Evolutionary conservation across 805 yeast species (phyloP), one percentile per base, ranked within the genome.

Genomic region (Metschnikowia kofuensis): DNA sequence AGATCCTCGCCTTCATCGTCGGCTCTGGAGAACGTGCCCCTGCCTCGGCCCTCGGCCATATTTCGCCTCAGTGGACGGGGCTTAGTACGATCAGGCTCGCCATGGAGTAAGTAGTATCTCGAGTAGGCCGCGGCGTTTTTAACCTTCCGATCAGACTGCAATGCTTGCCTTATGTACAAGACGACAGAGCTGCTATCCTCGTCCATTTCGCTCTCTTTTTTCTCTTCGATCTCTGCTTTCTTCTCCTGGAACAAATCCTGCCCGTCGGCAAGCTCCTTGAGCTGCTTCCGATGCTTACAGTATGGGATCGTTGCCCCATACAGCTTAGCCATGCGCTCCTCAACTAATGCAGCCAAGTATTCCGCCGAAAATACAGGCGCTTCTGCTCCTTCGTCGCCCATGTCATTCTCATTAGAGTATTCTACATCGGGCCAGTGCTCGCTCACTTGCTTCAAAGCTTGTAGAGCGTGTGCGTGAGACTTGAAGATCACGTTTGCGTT

Each of bases 51-150:
- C 35, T 45, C 47, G 28, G 12, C 28, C 6, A 13, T 21, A 13
- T 41, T 52, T n/a, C 53, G 36, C 45, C 58, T 45, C 10, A 44
- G 28, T 6, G 47, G 45, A 9, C 53, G 50, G 1, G 57, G 55
- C 40, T 37, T 53, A 51, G 77, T 58, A 60, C 68, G 61, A 50
- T 80, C 80, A 2, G 90, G 92, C 60, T 83, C 90, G 4, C 92
- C 92, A 55, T 85, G 84, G 14, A 82, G 60, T 49, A 83, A 68
- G 66, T 85, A 85, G 65, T 84, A 85, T 36, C 87, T 65, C 16
- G 88, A 83, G 46, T 75, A 76, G 12, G 72, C 78, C 21, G 78
- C 69, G 9, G 89, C 83, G 51, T 80, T 79, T 47, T 71, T 71
- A 13, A 76, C 76, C 56, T 85, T 85, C 40, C 70, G 69, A 64